A percentile compares a stretch with the other conserved stretches of the same genome.
These are phyloP conservation scores for Arabidopsis hybrid DNA, from an alignment of 441 rosid species.

Conservation along the genomic window DNA sequence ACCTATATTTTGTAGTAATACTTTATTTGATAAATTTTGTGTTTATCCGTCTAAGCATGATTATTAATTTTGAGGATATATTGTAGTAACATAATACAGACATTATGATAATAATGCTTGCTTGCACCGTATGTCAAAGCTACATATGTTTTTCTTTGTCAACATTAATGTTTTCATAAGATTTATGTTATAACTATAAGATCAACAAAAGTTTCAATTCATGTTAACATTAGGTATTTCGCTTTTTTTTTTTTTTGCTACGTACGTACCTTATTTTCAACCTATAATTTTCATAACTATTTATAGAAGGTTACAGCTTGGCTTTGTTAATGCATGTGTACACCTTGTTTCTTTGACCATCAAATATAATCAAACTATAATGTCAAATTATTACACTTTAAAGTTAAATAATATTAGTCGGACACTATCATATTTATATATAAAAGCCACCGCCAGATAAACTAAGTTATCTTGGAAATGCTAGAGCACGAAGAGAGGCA, in stretches of 20 bases:
- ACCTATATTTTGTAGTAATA: too few relatives aligned
- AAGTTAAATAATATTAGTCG: not conserved
- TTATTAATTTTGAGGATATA: not conserved
- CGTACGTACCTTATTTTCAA: too few relatives aligned
- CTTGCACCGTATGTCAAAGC: conserved; percentile 25
- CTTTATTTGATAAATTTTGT: too few relatives aligned
- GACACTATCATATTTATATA: not conserved
- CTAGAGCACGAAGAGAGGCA: conserved; percentile 37
- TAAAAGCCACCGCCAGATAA: conserved; percentile 16
- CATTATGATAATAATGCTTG: not conserved
- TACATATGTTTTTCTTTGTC: not conserved
- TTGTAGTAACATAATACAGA: not conserved
- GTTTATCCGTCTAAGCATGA: too few relatives aligned
- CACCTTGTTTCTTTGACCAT: not conserved
- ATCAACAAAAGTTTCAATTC: not conserved
- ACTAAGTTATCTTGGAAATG: conserved; percentile 36
- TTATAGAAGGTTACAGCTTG: not conserved
- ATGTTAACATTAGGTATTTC: not conserved
- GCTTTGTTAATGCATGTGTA: conserved; percentile 9
- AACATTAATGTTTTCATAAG: conserved; percentile 17
- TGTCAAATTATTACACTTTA: conserved; percentile 1
- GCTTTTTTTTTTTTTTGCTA: too few relatives aligned
- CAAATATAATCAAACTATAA: conserved; percentile 8
- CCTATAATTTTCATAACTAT: not conserved
- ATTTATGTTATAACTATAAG: not conserved